Percentiles rank a stretch among this genome's conserved stretches.
These are phyloP conservation scores for Pythium phragmitis DNA, from an alignment of 352 stramenopile species.

Conservation along the genomic window DNA sequence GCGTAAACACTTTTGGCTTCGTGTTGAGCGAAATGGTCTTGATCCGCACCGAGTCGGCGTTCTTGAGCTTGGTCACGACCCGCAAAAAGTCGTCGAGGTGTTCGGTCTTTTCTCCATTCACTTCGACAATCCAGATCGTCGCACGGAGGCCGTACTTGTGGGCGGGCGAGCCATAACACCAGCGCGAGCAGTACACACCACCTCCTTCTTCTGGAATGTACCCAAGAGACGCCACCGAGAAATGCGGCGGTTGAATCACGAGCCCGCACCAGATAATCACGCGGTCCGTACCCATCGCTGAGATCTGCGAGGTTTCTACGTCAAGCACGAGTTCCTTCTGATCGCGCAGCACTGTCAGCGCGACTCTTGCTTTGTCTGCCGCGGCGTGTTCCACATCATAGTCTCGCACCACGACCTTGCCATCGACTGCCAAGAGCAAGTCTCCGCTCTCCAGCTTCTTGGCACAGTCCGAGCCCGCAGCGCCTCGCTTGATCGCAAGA, in stretches of 20 bases:
- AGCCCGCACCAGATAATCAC: conserved; percentile 90
- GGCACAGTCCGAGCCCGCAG: conserved; percentile 62
- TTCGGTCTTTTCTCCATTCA: conserved; percentile 81
- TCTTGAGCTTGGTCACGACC: conserved; percentile 77
- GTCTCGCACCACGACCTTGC: conserved; percentile 71
- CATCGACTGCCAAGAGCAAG: conserved; percentile 83
- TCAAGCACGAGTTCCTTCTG: conserved; percentile 63
- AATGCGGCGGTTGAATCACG: conserved; percentile 91
- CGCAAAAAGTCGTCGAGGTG: conserved; percentile 85
- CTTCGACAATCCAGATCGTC: conserved; percentile 91
- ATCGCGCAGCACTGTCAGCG: conserved; percentile 72
- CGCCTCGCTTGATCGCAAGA: conserved; percentile 79
- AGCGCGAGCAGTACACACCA: conserved; percentile 88
- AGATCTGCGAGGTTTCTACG: conserved; percentile 62
- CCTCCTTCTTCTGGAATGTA: conserved; percentile 86
- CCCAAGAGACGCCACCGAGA: conserved; percentile 76
- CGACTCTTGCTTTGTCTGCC: conserved; percentile 49
- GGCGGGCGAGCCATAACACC: conserved; percentile 89
- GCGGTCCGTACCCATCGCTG: conserved; percentile 82
- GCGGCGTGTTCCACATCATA: conserved; percentile 70
- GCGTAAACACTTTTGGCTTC: conserved; percentile 87
- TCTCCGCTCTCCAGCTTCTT: conserved; percentile 79
- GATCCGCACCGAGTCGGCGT: conserved; percentile 83
- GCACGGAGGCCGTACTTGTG: conserved; percentile 90
- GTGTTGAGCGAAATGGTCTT: conserved; percentile 91